Base-by-base conservation (phyloP, 2,329 filamentous ascomycete genomes). In the Tolypocladium ovalisporum region DNA sequence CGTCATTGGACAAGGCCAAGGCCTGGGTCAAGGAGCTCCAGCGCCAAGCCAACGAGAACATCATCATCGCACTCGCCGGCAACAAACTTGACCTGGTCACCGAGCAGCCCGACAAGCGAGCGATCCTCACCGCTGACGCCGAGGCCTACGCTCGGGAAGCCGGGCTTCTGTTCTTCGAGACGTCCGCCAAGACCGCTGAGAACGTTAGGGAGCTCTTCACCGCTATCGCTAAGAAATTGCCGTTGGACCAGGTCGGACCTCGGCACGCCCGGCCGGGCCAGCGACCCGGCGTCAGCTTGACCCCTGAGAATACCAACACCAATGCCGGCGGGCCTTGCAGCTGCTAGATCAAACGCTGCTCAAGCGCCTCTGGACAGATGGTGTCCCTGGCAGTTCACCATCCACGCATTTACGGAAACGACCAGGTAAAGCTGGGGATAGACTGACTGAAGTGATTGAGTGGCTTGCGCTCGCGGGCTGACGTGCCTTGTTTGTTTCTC, bases 1-100 rank as follows among this genome's bases (percentile, higher is more conserved):
- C 92, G 63, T 99, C 94, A 53, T 81, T 99, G 69, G 95, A 99
- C 76, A 99, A 99, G 80, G 95, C 95, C 66, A 99, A 99, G 76
- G 89, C 92, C 51, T 99, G 94, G 94, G 93, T 99, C 59, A 97
- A 97, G 78, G 94, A 99, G 73, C 85, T 99, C 57, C 94, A 99
- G 75, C 87, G 94, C 71, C 94, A 99, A 77, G 94, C 95, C 62
- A 99, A 97, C 79, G 94, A 99, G 76, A 97, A 97, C 76, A 99
- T 99, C 73, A 92, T 99, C 74, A 99, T 99, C 69, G 94, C 94
- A 52, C 85, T 99, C 49, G 94, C 93, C 56, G 94, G 94, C 62
- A 99, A 99, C 82, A 97, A 99, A 78, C 81, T 96, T 69, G 94
- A 99, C 81, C 79, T 99, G 65, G 94, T 97, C 61, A 92, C 86